phyloP scores from a whole-genome alignment of 129 eudicot species.

The Sambucus nigra region DNA sequence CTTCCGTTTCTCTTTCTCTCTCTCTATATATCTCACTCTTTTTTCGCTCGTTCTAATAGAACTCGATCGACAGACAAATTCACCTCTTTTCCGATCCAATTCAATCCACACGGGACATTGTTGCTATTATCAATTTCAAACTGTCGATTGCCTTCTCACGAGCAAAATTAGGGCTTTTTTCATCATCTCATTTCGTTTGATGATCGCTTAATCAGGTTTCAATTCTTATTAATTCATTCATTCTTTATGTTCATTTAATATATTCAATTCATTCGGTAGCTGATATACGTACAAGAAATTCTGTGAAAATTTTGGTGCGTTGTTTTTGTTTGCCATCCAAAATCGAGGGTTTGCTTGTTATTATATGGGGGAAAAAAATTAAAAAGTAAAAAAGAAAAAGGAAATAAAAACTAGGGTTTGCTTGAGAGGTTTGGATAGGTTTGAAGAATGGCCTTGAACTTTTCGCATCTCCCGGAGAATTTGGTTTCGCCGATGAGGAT shows the following conservation, averaged over 20 bases:
- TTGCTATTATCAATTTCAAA: not conserved
- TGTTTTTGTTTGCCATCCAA: conserved; percentile 51
- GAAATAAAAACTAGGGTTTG: conserved; percentile 10
- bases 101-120: conserved; percentile 1
- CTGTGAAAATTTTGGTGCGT: conserved; percentile 72
- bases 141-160: conserved; percentile 21
- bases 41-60: not conserved
- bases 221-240: not conserved
- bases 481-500: conserved; percentile 46
- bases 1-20: conserved; percentile 18
- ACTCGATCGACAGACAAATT: conserved; percentile 26
- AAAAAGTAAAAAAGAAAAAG: not conserved
- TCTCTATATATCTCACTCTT: conserved; percentile 21
- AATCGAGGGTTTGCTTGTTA: conserved; percentile 62
- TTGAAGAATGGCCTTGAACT: conserved; percentile 69
- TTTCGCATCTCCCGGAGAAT: conserved; percentile 53
- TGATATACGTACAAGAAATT: conserved; percentile 20
- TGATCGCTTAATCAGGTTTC: conserved; percentile 21
- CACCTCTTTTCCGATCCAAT: conserved; percentile 13
- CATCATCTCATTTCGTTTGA: not conserved
- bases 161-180: conserved; percentile 10
- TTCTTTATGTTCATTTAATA: too few relatives aligned
- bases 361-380: conserved; percentile 1
- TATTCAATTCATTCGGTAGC: conserved; percentile 9
- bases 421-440: conserved; percentile 14